These are phyloP conservation scores for Sonneratia caseolaris DNA, from an alignment of 345 rosid species.

Conservation along the genomic window DNA sequence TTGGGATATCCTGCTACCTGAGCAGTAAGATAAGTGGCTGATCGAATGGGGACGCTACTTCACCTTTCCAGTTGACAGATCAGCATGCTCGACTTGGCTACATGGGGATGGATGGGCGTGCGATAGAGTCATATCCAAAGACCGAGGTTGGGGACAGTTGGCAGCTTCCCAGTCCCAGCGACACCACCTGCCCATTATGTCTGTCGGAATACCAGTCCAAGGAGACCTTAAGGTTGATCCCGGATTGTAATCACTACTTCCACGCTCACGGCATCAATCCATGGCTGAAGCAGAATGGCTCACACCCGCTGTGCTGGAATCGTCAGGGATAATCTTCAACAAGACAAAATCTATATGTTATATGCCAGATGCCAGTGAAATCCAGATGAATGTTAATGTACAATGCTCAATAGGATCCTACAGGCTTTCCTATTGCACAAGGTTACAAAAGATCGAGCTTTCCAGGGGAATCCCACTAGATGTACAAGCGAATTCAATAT, in stretches of 20 bases:
- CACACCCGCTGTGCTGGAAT: constrained; percentile 58
- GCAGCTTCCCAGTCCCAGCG: constrained; percentile 27
- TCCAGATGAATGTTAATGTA: too few species aligned
- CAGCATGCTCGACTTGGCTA: not conserved
- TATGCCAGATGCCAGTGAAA: too few species aligned
- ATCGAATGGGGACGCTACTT: not conserved
- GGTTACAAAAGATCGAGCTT: not conserved
- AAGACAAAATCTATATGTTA: not conserved
- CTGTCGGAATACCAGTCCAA: constrained; percentile 42
- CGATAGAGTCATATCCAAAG: constrained; percentile 17
- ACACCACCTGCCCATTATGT: constrained; percentile 45
- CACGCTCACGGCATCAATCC: constrained; percentile 49
- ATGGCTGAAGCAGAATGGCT: constrained; percentile 46
- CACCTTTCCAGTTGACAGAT: not conserved
- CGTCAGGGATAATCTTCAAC: constrained; percentile 18
- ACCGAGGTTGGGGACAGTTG: constrained; percentile 36
- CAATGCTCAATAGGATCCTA: too few species aligned
- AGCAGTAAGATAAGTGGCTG: not conserved
- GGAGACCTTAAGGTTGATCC: constrained; percentile 45
- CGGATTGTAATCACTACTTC: constrained; percentile 52
- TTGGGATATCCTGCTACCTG: constrained; percentile 3
- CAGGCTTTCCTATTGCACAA: too few species aligned
- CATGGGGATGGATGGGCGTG: constrained; percentile 8
- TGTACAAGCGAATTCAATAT: not conserved
- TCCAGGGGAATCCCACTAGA: not conserved